Evolutionary conservation across 1,139 yeast species (phyloP).

Genomic region (Scheffersomyces parashehatae): DNA sequence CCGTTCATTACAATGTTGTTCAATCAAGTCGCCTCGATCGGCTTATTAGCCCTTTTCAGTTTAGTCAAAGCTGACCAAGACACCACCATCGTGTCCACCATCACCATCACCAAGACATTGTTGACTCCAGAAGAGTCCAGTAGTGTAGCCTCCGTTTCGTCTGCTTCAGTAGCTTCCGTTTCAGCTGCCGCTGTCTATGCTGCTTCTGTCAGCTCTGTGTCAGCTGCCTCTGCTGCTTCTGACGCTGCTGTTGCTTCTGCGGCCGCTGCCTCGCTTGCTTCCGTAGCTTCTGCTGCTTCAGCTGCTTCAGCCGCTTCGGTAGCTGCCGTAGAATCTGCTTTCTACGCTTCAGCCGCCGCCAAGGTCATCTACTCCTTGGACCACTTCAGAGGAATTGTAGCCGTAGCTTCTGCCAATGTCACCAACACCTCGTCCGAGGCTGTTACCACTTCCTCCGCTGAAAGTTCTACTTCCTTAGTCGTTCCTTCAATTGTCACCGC

Average conservation of each 20-base stretch:
- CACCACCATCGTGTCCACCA: constrained; percentile 43
- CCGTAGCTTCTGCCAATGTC: constrained; percentile 42
- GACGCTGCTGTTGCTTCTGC: no score
- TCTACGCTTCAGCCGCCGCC: constrained; percentile 14
- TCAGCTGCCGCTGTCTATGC: constrained; percentile 11
- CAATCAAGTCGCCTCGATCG: constrained; percentile 22
- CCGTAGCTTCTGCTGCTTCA: constrained; percentile 13
- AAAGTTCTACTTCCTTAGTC: constrained; percentile 8
- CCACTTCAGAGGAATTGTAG: constrained; percentile 46
- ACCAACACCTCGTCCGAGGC: constrained; percentile 19
- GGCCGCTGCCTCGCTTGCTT: constrained; percentile 11
- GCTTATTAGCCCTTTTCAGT: constrained; percentile 26
- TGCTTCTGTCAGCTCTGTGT: constrained; percentile 9
- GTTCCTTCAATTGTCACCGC: constrained; percentile 4
- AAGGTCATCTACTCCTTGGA: constrained; percentile 24
- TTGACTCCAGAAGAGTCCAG: constrained; percentile 44
- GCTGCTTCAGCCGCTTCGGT: constrained; percentile 19
- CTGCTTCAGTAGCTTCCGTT: constrained; percentile 13
- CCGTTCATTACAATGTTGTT: constrained; percentile 26
- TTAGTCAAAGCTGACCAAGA: constrained; percentile 37
- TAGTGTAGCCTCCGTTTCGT: constrained; percentile 22
- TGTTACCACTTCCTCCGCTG: constrained; percentile 16
- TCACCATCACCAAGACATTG: constrained; percentile 44
- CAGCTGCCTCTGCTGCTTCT: constrained; percentile 12
- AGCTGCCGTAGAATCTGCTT: constrained; percentile 14